Percentiles rank a stretch among this genome's conserved stretches.
Evolutionary conservation across 2,329 filamentous ascomycete species (phyloP).

Genomic region (Ophiostoma novo-ulmi): DNA sequence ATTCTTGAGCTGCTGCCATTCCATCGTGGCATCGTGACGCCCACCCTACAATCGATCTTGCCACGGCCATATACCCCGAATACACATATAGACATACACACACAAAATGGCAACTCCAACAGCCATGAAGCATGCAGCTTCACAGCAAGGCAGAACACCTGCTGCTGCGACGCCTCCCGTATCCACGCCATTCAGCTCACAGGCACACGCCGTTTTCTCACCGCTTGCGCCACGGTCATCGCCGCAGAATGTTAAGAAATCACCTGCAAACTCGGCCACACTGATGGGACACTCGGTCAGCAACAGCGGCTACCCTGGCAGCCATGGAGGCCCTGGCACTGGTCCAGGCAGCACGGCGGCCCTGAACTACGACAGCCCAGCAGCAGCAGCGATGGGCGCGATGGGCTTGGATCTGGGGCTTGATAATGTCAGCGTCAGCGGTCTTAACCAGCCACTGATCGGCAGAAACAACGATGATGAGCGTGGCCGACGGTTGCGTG

Average conservation of each 20-base stretch:
- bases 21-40: background rate
- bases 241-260: constrained; percentile 60
- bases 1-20: background rate
- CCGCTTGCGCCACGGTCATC: constrained; percentile 52
- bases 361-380: constrained; percentile 60
- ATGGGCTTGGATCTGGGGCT: constrained; percentile 50
- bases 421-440: constrained; percentile 47
- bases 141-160: constrained; percentile 48
- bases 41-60: too few relatives aligned
- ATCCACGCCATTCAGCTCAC: constrained; percentile 59
- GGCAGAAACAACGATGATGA: constrained; percentile 45
- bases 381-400: constrained; percentile 56
- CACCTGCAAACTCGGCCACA: constrained; percentile 50
- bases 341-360: constrained; percentile 35
- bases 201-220: constrained; percentile 54
- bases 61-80: background rate
- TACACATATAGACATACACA: too few relatives aligned
- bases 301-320: constrained; percentile 20
- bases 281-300: constrained; percentile 43
- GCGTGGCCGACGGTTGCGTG: constrained; percentile 49
- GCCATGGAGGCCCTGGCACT: constrained; percentile 16
- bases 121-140: constrained; percentile 46
- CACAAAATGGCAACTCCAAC: constrained; percentile 47
- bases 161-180: constrained; percentile 59
- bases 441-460: constrained; percentile 34